Percentiles rank a stretch among this genome's conserved stretches.
phyloP scores from a whole-genome alignment of 2,329 filamentous ascomycete species.

The Aspergillus fijiensis region DNA sequence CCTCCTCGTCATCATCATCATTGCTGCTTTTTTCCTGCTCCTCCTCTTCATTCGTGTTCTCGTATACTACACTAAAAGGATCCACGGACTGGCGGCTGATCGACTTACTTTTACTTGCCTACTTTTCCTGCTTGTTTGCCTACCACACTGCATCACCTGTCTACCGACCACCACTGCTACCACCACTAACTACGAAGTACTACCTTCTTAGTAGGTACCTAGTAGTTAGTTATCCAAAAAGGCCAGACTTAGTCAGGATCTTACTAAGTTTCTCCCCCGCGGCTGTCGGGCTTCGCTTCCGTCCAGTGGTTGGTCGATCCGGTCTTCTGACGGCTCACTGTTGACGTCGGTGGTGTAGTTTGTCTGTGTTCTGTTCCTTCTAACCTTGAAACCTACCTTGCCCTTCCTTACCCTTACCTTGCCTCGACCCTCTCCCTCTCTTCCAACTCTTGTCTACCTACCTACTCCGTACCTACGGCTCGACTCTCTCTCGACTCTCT shows the following conservation, averaged over 20 bases:
- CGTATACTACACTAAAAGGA: conserved; percentile 2
- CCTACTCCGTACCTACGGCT: not conserved
- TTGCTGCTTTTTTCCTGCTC: not conserved
- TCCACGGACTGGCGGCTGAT: conserved; percentile 10
- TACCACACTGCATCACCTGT: too few species aligned
- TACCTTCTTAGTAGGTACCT: not conserved
- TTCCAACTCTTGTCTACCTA: not conserved
- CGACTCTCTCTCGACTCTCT: not conserved
- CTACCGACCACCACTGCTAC: not conserved
- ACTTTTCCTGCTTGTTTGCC: not conserved
- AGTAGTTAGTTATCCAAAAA: too few species aligned
- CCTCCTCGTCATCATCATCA: not conserved
- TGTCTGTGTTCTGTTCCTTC: not conserved
- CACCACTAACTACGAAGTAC: not conserved
- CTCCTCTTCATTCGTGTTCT: not conserved
- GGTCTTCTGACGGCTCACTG: conserved; percentile 3
- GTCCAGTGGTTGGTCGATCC: conserved; percentile 8
- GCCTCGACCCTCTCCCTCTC: not conserved
- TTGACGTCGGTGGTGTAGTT: conserved; percentile 8
- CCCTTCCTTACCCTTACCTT: not conserved
- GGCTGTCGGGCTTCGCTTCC: conserved; percentile 2
- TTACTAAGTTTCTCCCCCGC: not conserved
- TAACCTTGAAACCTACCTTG: not conserved
- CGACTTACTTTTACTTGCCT: not conserved
- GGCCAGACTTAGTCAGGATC: not conserved